Conservation (phyloP, 2,329 filamentous ascomycete genomes). For the Monosporascus sp. region DNA sequence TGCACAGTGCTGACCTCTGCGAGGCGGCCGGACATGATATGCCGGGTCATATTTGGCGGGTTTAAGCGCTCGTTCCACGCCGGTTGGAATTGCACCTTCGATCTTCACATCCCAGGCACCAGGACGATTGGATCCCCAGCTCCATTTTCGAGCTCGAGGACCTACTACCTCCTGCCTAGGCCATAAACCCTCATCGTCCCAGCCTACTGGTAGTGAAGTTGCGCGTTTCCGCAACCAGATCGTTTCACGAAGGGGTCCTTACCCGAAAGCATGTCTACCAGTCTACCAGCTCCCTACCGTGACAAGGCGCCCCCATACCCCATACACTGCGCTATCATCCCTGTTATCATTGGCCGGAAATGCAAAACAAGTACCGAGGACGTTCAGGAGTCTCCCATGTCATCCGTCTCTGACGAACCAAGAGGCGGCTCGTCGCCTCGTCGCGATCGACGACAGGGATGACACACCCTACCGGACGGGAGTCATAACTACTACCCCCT, state of each 20-base stretch:
- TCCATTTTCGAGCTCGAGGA: not conserved
- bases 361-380: not conserved
- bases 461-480: not conserved
- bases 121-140: not conserved
- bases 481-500: not conserved
- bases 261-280: not conserved
- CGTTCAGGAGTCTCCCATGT: not conserved
- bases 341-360: not conserved
- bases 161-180: not conserved
- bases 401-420: not conserved
- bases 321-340: not conserved
- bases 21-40: not conserved
- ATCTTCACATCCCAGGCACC: not conserved
- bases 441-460: not conserved
- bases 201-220: not conserved
- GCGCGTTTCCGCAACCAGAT: not conserved
- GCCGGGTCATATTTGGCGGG: not conserved
- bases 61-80: not conserved
- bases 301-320: not conserved
- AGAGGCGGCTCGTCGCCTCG: not conserved
- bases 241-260: not conserved
- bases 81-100: not conserved
- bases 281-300: not conserved
- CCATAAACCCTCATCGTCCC: not conserved
- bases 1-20: not conserved